Conservation (phyloP, 805 yeast genomes). For the Wickerhamomyces silvicola region DNA sequence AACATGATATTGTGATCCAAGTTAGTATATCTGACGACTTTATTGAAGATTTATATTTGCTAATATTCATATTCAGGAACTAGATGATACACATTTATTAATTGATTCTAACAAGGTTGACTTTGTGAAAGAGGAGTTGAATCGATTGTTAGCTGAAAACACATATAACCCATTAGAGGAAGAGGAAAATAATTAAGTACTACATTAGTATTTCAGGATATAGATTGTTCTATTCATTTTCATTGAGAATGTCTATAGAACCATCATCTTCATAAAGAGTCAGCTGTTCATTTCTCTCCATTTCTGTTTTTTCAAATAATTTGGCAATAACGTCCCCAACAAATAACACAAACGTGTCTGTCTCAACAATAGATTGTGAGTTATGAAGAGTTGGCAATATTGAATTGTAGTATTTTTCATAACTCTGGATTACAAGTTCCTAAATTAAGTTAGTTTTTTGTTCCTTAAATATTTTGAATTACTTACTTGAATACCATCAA, state of each 20-base stretch:
- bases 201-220: neutral
- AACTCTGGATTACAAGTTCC: constrained; percentile 50
- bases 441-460: constrained; percentile 1
- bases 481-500: constrained; percentile 51
- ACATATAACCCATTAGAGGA: constrained; percentile 81
- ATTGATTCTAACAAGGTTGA: constrained; percentile 74
- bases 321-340: constrained; percentile 30
- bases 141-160: constrained; percentile 69
- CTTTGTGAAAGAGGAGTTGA: constrained; percentile 70
- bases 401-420: constrained; percentile 43
- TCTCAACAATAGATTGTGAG: constrained; percentile 51
- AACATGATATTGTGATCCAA: constrained; percentile 64
- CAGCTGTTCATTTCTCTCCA: neutral
- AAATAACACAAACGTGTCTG: constrained; percentile 52
- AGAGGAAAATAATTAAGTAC: constrained; percentile 36
- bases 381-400: constrained; percentile 23
- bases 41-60: no score
- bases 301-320: constrained; percentile 23
- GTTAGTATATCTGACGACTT: constrained; percentile 19
- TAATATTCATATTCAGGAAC: constrained; percentile 53
- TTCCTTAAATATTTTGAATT: neutral
- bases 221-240: constrained; percentile 6
- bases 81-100: constrained; percentile 86
- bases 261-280: constrained; percentile 3
- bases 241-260: no score